phyloP scores from a whole-genome alignment of 1,284 basidiomycete genomes.

The Chalciporus sp. region DNA sequence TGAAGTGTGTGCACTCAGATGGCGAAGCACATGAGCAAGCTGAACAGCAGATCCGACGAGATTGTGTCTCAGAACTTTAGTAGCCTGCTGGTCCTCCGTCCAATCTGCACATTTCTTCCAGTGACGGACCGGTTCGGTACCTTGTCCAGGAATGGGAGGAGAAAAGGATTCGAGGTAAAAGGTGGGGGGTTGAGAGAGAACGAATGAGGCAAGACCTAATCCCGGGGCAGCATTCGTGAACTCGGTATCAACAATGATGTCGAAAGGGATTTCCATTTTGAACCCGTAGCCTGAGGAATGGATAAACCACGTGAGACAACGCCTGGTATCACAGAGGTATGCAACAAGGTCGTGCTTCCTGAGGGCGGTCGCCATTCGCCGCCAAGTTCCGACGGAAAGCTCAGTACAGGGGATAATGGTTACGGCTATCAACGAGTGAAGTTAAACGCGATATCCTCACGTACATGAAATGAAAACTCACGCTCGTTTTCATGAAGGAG shows the following conservation, averaged over 20 bases:
- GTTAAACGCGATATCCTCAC: slow-evolving; percentile 9
- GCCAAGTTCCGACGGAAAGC: slow-evolving; percentile 75
- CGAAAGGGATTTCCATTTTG: slow-evolving; percentile 82
- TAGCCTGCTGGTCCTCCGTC: slow-evolving; percentile 76
- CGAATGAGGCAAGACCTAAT: slow-evolving; percentile 59
- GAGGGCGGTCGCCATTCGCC: slow-evolving; percentile 60
- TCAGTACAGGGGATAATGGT: slow-evolving; percentile 75
- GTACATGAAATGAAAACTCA: slow-evolving; percentile 39
- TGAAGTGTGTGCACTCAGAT: slow-evolving; percentile 43
- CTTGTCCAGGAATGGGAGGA: slow-evolving; percentile 32
- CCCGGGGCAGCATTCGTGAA: slow-evolving; percentile 59
- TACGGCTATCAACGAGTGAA: slow-evolving; percentile 50
- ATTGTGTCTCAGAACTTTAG: slow-evolving; percentile 63
- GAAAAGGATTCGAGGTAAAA: slow-evolving; percentile 64
- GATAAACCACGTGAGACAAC: slow-evolving; percentile 76
- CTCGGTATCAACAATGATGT: slow-evolving; percentile 57
- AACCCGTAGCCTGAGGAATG: slow-evolving; percentile 70
- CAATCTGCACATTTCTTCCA: slow-evolving; percentile 76
- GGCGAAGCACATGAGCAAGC: slow-evolving; percentile 58
- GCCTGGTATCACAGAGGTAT: slow-evolving; percentile 67
- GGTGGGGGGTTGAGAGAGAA: slow-evolving; percentile 62
- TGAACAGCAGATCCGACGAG: slow-evolving; percentile 66
- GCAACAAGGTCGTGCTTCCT: slow-evolving; percentile 69
- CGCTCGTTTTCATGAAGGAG: slow-evolving; percentile 74
- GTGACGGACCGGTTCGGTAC: slow-evolving; percentile 38